Evolutionary conservation across 805 yeast genomes (phyloP).

Genomic region (Yamadazyma phyllophila): DNA sequence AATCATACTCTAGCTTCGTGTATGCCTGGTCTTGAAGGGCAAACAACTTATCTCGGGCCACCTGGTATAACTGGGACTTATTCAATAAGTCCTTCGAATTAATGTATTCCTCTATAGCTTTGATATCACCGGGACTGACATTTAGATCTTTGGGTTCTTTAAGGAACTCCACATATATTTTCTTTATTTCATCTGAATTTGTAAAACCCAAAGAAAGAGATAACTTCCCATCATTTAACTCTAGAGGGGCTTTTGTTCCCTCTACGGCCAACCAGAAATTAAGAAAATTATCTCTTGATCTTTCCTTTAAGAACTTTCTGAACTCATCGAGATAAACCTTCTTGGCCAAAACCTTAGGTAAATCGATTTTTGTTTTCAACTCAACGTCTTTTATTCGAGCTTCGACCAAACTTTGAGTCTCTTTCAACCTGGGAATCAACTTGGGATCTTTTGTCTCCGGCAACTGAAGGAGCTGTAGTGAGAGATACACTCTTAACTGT

Average conservation of each 20-base stretch:
- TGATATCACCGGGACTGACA: conserved; percentile 2
- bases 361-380: conserved; percentile 15
- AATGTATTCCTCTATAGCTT: conserved; percentile 30
- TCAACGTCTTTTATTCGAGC: conserved; percentile 17
- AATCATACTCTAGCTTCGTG: conserved; percentile 45
- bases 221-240: conserved; percentile 31
- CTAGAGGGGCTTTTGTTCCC: conserved; percentile 69
- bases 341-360: conserved; percentile 46
- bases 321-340: conserved; percentile 39
- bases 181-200: conserved; percentile 51
- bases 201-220: conserved; percentile 41
- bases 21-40: conserved; percentile 54
- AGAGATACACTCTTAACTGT: conserved; percentile 46
- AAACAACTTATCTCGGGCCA: conserved; percentile 61
- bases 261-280: conserved; percentile 71
- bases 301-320: conserved; percentile 19
- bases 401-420: conserved; percentile 13
- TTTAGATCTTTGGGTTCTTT: background rate
- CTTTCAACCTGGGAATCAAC: conserved; percentile 8
- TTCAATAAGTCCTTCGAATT: conserved; percentile 12
- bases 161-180: conserved; percentile 25
- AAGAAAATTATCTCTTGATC: conserved; percentile 29
- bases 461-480: conserved; percentile 44
- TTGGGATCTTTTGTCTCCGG: conserved; percentile 2
- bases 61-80: conserved; percentile 35